Conservation (phyloP, 1,284 basidiomycete genomes). For the Leucoagaricus sp. region DNA sequence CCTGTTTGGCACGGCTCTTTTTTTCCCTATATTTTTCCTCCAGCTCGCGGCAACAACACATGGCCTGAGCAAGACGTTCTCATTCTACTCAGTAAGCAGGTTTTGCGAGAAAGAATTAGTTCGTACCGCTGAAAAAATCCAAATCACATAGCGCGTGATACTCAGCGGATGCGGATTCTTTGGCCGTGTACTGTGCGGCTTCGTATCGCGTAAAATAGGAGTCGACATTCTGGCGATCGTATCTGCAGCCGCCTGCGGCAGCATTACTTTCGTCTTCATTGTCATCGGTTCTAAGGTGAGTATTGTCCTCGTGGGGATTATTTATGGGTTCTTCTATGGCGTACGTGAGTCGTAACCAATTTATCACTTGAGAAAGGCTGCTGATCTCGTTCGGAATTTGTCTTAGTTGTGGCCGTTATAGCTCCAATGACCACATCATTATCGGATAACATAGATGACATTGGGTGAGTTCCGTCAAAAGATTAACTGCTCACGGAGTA, state of each 20-base stretch:
- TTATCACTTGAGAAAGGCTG: too few relatives aligned
- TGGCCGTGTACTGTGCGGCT: conserved; percentile 45
- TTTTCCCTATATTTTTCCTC: conserved; percentile 50
- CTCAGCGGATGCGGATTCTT: conserved; percentile 46
- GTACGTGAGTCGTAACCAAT: conserved; percentile 26
- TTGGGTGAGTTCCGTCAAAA: neutral
- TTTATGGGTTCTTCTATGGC: conserved; percentile 42
- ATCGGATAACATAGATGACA: neutral
- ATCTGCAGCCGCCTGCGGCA: conserved; percentile 22
- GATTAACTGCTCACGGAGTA: neutral
- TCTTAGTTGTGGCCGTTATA: neutral
- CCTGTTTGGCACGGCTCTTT: conserved; percentile 34
- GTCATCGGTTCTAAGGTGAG: conserved; percentile 22
- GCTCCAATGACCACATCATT: neutral
- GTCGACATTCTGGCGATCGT: conserved; percentile 31
- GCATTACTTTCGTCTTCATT: conserved; percentile 35
- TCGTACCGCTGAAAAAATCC: neutral
- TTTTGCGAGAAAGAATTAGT: too few relatives aligned
- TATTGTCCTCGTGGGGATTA: conserved; percentile 33
- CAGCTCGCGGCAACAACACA: conserved; percentile 46
- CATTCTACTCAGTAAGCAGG: conserved; percentile 48
- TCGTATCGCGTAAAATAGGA: conserved; percentile 41
- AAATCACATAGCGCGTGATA: conserved; percentile 35
- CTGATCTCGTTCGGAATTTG: neutral
- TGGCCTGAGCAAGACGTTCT: conserved; percentile 37